Conservation (phyloP, 2,329 filamentous ascomycete species). For the Aspergillus vadensis region DNA sequence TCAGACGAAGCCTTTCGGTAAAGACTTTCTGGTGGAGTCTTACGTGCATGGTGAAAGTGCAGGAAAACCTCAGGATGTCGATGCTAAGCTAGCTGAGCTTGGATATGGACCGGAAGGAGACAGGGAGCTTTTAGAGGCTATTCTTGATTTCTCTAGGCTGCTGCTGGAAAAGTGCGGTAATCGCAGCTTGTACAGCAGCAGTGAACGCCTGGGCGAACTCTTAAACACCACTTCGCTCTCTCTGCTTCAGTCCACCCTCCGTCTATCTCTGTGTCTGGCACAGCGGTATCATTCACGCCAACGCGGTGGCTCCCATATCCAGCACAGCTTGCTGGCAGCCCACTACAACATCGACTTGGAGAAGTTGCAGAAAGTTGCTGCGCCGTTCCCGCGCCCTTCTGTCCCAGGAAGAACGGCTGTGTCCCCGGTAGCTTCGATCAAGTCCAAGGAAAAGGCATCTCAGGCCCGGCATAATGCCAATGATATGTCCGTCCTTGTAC, state of each 20-base stretch:
- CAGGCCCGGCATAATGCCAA: slow-evolving; percentile 69
- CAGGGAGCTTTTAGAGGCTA: slow-evolving; percentile 72
- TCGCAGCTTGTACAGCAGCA: slow-evolving; percentile 93
- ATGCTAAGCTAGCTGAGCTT: slow-evolving; percentile 58
- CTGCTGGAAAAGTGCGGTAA: slow-evolving; percentile 95
- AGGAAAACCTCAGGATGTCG: slow-evolving; percentile 55
- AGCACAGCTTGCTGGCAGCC: slow-evolving; percentile 73
- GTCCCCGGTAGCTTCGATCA: slow-evolving; percentile 59
- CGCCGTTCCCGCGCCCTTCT: slow-evolving; percentile 76
- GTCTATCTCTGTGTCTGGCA: slow-evolving; percentile 80
- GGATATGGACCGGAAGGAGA: slow-evolving; percentile 77
- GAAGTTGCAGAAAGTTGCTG: slow-evolving; percentile 78
- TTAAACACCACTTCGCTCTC: slow-evolving; percentile 83
- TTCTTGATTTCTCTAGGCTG: slow-evolving; percentile 83
- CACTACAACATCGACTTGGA: slow-evolving; percentile 78
- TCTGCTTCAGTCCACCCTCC: slow-evolving; percentile 75
- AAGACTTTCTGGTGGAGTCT: slow-evolving; percentile 36
- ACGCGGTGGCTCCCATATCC: slow-evolving; percentile 68
- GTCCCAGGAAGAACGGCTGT: slow-evolving; percentile 52
- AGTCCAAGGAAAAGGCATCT: slow-evolving; percentile 73
- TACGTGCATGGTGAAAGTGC: slow-evolving; percentile 63
- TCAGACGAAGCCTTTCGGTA: slow-evolving; percentile 73
- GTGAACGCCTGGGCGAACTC: slow-evolving; percentile 81
- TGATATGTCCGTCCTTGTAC: slow-evolving; percentile 75
- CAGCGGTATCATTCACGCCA: slow-evolving; percentile 91